Conservation (phyloP, 805 yeast species). For the Torulaspora maleeae region DNA sequence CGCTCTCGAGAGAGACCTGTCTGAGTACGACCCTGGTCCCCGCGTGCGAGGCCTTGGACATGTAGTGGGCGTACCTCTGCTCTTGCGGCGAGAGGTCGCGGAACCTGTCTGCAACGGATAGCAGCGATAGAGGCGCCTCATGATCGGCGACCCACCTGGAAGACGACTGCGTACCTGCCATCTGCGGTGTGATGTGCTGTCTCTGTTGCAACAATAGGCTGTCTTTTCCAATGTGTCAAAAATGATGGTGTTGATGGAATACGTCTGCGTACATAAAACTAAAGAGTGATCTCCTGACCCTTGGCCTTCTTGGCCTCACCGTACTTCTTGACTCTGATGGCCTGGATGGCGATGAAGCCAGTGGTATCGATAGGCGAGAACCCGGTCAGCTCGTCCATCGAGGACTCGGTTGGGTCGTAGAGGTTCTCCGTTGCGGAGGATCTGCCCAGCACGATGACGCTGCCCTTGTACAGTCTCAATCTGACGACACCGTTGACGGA, state of each 20-base stretch:
- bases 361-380: slow-evolving; percentile 95
- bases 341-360: slow-evolving; percentile 96
- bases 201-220: neutral
- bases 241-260: neutral
- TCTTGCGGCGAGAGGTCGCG: slow-evolving; percentile 55
- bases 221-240: neutral
- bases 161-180: no score
- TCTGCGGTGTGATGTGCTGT: neutral
- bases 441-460: slow-evolving; percentile 81
- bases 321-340: slow-evolving; percentile 96
- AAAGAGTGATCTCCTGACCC: slow-evolving; percentile 45
- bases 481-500: slow-evolving; percentile 97
- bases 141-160: slow-evolving; percentile 46
- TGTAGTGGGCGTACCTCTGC: slow-evolving; percentile 74
- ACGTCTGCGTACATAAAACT: slow-evolving; percentile 7
- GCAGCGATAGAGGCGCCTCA: slow-evolving; percentile 64
- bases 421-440: slow-evolving; percentile 92
- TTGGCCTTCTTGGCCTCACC: slow-evolving; percentile 91
- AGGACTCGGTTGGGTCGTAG: slow-evolving; percentile 96
- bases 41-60: slow-evolving; percentile 77
- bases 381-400: slow-evolving; percentile 98
- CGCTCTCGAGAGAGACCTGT: slow-evolving; percentile 80
- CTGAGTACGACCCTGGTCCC: slow-evolving; percentile 77
- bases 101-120: slow-evolving; percentile 56
- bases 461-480: slow-evolving; percentile 90